Evolutionary conservation across 164 flowering plant species (phyloP), one percentile per base, ranked within the genome.

Genomic region (Stephania cephalantha): DNA sequence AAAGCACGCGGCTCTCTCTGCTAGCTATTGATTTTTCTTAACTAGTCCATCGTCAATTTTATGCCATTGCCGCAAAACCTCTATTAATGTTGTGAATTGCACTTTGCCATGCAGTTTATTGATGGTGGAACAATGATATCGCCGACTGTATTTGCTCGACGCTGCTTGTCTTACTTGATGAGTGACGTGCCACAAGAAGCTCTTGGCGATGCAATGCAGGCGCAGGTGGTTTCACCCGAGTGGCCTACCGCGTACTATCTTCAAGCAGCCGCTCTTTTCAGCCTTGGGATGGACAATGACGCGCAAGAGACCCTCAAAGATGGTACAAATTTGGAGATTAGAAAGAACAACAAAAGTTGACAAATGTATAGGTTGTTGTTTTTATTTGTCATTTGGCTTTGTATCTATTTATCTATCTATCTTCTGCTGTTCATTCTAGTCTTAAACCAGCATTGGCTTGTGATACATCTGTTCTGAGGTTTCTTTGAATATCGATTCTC

Each of bases 51-150:
- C 18, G 5, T 58, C 18, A 18, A 58, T 4, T 58, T 15, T 17
- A 17, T 58, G 64, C 18, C 18, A 58, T 58, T 58, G 2, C 64
- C 13, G 20, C 64, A 58, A 58, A 58, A 58, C 61, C 11, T 63
- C 53, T 50, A 76, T 52, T 53, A 29, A 5, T 70, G 22, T 18
- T 67, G 31, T 11, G n/a, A 30, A 44, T 35, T 42, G 6, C 71
- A 29, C 8, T 17, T 48, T 46, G 9, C 64, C 11, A 3, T 85
- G 80, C 72, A 93, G 98, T 93, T 93, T 83, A 88, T 91, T 22
- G 97, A 91, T 35, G 88, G 91, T 5, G 94, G 97, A 68, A 91
- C 95, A 4, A 88, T 91, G 92, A 90, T 91, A 69, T 93, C 98
- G 15, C 98, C 98, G 2, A 93, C 98, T 0, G 89, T 91, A 66